Base-by-base conservation (phyloP, 208 protist genomes). In the Acanthamoeba culbertsoni region DNA sequence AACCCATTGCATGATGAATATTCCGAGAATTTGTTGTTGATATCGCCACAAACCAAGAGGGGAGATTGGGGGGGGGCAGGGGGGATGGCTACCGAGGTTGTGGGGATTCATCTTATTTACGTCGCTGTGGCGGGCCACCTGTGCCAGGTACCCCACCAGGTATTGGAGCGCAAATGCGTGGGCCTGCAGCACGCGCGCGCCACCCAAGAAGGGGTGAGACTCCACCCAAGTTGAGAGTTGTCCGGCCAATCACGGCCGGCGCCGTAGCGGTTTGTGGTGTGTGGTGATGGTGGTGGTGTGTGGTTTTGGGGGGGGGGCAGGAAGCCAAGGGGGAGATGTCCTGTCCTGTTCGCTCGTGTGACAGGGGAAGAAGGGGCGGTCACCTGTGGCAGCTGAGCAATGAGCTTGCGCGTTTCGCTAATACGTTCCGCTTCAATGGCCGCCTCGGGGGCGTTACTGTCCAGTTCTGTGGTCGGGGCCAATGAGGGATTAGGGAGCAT, bases 91-190 rank as follows among this genome's bases (percentile, higher is more conserved):
- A 79, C 68, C 68, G 28, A 88, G 33, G 48, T 88, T 88, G 77
- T 88, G 77, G 1, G 77, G 77, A 10, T 1, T 62, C 77, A 88
- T 88, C 28, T 88, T 88, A 46, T 88, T 88, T 26, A 88, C 77
- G 5, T 88, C 28, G 28, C 51, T 37, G 26, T 62, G 12, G 43
- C 40, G 2, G 42, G 77, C 43, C 6, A 88, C 77, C 16, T 88
- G 45, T 1, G 51, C 77, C 77, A 88, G 51, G 77, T 62, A 88
- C 14, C 37, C 10, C 77, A 88, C n/a, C 51, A 88, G n/a, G 51
- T 88, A 88, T 28, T 88, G 77, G 3, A 88, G 77, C 2, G 48
- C 14, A 23, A 79, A 79, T 4, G 68, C 33, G 26, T 79, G 42
- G 31, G 68, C 68, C 68, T 79, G 68, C 28, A 26, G 48, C 8